A percentile compares a stretch with the other conserved stretches of the same genome.
These are phyloP conservation scores for Coniferiporia weirii DNA, from an alignment of 1,284 basidiomycete genomes.

Conservation along the genomic window DNA sequence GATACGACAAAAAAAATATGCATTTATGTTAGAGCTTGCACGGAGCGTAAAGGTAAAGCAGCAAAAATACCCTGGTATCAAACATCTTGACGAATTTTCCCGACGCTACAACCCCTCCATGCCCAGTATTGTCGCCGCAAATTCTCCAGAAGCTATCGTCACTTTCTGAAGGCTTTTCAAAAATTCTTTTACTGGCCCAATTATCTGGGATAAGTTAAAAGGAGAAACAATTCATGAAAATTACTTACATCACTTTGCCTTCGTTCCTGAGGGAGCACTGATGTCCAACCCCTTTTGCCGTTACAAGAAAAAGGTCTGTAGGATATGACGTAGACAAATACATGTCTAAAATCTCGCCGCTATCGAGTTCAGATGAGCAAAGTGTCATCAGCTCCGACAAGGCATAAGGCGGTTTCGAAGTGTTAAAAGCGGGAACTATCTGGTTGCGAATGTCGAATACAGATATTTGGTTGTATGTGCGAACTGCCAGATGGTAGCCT, in stretches of 20 bases:
- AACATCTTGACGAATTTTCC: slow-evolving; percentile 6
- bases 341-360: slow-evolving; percentile 20
- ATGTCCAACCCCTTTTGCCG: slow-evolving; percentile 21
- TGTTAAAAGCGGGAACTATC: neutral
- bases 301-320: slow-evolving; percentile 20
- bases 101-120: slow-evolving; percentile 7
- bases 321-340: slow-evolving; percentile 5
- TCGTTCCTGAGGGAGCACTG: slow-evolving; percentile 11
- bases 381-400: slow-evolving; percentile 15
- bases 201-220: neutral
- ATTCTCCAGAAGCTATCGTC: slow-evolving; percentile 32
- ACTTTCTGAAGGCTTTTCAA: neutral
- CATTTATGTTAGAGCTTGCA: neutral
- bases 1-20: neutral
- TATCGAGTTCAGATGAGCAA: slow-evolving; percentile 17
- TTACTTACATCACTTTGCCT: slow-evolving; percentile 17
- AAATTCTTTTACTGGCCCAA: neutral
- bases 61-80: slow-evolving; percentile 12
- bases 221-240: neutral
- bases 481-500: slow-evolving; percentile 23
- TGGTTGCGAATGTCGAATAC: slow-evolving; percentile 26
- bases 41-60: neutral
- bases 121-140: neutral
- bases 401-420: neutral
- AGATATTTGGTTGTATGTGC: slow-evolving; percentile 24